Conservation (phyloP, 345 rosid genomes). For the Isatis tinctoria region DNA sequence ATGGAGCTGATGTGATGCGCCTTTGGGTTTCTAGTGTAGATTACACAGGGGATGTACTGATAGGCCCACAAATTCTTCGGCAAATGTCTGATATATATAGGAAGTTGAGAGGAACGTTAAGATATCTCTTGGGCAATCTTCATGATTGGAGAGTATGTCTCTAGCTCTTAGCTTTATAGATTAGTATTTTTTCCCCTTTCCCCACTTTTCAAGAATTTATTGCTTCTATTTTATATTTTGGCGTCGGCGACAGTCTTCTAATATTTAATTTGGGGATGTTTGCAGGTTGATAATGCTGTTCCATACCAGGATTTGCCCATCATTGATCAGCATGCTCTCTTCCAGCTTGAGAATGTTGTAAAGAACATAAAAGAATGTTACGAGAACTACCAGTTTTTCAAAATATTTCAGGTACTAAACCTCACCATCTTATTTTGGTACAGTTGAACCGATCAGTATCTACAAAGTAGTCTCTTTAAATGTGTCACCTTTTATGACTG, state of each 20-base stretch:
- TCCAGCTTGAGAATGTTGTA: constrained; percentile 83
- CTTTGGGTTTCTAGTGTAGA: constrained; percentile 99
- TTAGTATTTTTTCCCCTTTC: background rate
- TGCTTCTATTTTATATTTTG: background rate
- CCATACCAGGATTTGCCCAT: constrained; percentile 72
- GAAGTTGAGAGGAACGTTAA: constrained; percentile 85
- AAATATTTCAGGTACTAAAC: constrained; percentile 79
- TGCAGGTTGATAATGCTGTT: constrained; percentile 71
- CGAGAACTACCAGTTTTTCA: constrained; percentile 81
- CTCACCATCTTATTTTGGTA: constrained; percentile 5
- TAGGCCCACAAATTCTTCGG: constrained; percentile 78
- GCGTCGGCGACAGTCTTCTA: background rate
- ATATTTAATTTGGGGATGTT: constrained; percentile 10
- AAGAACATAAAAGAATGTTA: constrained; percentile 66
- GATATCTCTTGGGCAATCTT: constrained; percentile 89
- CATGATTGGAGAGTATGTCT: constrained; percentile 89
- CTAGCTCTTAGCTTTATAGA: background rate
- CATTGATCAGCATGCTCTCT: constrained; percentile 85
- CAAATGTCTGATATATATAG: constrained; percentile 94
- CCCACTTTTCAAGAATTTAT: background rate
- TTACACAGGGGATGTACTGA: constrained; percentile 77
- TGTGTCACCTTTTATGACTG: background rate
- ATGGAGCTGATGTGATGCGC: constrained; percentile 92
- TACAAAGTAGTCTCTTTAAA: background rate
- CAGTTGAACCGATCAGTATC: background rate